Conservation (phyloP, 352 stramenopile genomes). For the Globisporangium cystogenes region DNA sequence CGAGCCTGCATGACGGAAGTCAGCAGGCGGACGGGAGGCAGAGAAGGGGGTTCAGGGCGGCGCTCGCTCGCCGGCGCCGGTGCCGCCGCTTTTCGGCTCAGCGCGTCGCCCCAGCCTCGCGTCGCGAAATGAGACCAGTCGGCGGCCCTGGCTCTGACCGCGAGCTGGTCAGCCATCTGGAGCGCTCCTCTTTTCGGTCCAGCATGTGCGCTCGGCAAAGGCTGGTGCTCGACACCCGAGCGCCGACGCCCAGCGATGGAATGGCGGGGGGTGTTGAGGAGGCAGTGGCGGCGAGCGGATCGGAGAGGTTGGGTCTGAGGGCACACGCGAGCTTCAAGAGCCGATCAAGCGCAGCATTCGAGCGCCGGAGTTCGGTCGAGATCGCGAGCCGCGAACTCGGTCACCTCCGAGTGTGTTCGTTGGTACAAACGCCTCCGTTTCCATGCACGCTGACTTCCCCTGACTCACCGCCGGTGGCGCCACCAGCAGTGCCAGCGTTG, state of each 20-base stretch:
- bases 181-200: conserved; percentile 4
- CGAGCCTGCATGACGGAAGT: neutral
- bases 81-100: conserved; percentile 5
- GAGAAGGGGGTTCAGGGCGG: conserved; percentile 15
- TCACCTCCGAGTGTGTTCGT: too few species aligned
- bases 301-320: too few species aligned
- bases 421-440: neutral
- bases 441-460: neutral
- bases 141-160: neutral
- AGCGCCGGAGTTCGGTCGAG: too few species aligned
- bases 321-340: too few species aligned
- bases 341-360: too few species aligned
- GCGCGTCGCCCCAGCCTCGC: conserved; percentile 1
- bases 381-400: too few species aligned
- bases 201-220: too few species aligned
- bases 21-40: neutral
- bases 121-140: conserved; percentile 9
- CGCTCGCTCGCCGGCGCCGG: neutral
- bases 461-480: neutral
- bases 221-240: too few species aligned
- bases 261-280: too few species aligned
- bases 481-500: too few species aligned
- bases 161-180: conserved; percentile 8
- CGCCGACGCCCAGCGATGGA: too few species aligned
- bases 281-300: too few species aligned